Conservation (phyloP, 495 filamentous ascomycete genomes). For the Lasiosphaeriaceae sp. region DNA sequence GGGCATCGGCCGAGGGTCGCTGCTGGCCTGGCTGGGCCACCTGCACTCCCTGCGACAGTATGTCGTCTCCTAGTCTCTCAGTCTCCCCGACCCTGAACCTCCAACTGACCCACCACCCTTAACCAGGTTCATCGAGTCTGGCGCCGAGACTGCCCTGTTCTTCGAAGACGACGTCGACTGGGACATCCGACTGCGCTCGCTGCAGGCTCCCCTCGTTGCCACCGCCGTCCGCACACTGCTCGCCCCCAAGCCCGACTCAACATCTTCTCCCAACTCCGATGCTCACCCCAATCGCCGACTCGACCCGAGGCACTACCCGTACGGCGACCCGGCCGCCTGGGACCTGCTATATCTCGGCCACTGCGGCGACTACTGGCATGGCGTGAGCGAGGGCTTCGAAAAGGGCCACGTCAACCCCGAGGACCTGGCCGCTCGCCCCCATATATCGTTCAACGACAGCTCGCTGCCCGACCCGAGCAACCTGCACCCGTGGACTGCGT, state of each 20-base stretch:
- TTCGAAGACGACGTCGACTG: conserved; percentile 49
- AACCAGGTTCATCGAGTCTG: conserved; percentile 32
- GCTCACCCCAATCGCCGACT: conserved; percentile 1
- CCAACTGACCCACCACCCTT: neutral
- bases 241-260: neutral
- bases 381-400: conserved; percentile 26
- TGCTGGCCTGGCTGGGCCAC: conserved; percentile 17
- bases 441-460: conserved; percentile 14
- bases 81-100: neutral
- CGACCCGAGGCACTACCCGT: conserved; percentile 20
- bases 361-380: conserved; percentile 33
- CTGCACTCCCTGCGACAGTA: conserved; percentile 12
- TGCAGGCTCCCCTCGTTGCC: conserved; percentile 19
- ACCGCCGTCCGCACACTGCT: conserved; percentile 10
- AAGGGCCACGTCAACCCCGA: conserved; percentile 21
- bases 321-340: conserved; percentile 34
- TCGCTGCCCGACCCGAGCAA: conserved; percentile 23
- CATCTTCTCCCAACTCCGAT: conserved; percentile 3
- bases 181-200: conserved; percentile 39
- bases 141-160: conserved; percentile 39
- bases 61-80: neutral
- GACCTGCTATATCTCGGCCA: conserved; percentile 40
- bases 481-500: conserved; percentile 18
- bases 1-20: conserved; percentile 10
- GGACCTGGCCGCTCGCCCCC: conserved; percentile 9